Percentiles rank a stretch among this genome's conserved stretches.
phyloP scores from a whole-genome alignment of 495 filamentous ascomycete genomes.

The Penicillium egyptiacum region DNA sequence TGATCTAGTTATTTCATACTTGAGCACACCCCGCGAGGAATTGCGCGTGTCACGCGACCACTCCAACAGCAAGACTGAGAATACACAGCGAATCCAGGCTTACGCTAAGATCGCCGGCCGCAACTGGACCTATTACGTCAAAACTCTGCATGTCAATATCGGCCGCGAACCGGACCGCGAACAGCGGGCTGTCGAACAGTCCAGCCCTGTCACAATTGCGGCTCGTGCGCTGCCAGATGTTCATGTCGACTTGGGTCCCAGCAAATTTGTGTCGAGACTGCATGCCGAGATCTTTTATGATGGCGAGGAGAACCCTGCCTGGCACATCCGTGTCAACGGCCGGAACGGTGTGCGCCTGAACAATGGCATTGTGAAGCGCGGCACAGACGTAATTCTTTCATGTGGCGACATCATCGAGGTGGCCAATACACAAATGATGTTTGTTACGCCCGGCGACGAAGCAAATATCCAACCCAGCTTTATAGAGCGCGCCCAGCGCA shows the following conservation, averaged over 20 bases:
- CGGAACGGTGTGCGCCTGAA: slow-evolving; percentile 88
- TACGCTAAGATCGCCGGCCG: slow-evolving; percentile 91
- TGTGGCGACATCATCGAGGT: slow-evolving; percentile 90
- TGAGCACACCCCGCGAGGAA: slow-evolving; percentile 58
- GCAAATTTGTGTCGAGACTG: slow-evolving; percentile 83
- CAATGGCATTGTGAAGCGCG: slow-evolving; percentile 63
- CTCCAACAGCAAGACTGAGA: slow-evolving; percentile 70
- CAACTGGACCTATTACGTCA: slow-evolving; percentile 94
- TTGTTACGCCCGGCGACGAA: slow-evolving; percentile 73
- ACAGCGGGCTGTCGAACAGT: slow-evolving; percentile 44
- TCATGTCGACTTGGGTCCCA: slow-evolving; percentile 90
- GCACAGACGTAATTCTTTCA: slow-evolving; percentile 61
- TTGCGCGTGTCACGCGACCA: slow-evolving; percentile 72
- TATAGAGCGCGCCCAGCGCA: slow-evolving; percentile 50
- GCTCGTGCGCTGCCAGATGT: slow-evolving; percentile 54
- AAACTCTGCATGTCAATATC: slow-evolving; percentile 75
- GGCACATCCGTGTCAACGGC: slow-evolving; percentile 83
- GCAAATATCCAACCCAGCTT: slow-evolving; percentile 58
- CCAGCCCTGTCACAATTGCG: slow-evolving; percentile 46
- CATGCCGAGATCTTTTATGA: slow-evolving; percentile 88
- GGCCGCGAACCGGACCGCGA: slow-evolving; percentile 72
- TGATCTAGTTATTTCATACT: slow-evolving; percentile 68
- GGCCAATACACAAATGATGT: slow-evolving; percentile 95
- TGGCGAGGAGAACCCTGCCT: slow-evolving; percentile 56
- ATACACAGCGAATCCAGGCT: slow-evolving; percentile 71